Evolutionary conservation across 345 rosid genomes (phyloP).

Genomic region (Eucalyptus fibrosa): DNA sequence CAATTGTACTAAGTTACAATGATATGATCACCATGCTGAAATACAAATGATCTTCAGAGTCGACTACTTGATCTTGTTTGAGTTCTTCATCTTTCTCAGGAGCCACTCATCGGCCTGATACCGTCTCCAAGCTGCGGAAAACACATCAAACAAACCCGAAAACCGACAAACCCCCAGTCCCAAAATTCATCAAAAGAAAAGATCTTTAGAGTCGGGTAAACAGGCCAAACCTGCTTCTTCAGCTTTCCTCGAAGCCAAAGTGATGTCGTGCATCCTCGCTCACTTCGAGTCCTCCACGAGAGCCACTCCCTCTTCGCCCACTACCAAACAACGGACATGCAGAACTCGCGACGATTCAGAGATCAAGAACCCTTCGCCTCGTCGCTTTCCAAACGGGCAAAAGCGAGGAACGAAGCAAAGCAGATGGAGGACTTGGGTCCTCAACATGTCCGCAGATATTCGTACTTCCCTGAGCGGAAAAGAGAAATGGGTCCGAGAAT

Average conservation of each 20-base stretch:
- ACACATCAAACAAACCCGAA: neutral
- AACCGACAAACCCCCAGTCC: neutral
- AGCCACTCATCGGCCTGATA: slow-evolving; percentile 74
- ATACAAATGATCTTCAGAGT: too few species aligned
- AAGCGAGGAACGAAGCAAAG: neutral
- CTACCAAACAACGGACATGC: neutral
- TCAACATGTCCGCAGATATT: neutral
- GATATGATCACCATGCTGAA: too few species aligned
- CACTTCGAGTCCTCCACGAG: slow-evolving; percentile 31
- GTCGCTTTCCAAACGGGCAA: neutral
- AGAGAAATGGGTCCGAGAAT: neutral
- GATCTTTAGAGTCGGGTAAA: neutral
- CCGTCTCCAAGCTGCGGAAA: slow-evolving; percentile 58
- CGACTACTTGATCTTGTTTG: too few species aligned
- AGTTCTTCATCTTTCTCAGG: too few species aligned
- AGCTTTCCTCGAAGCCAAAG: slow-evolving; percentile 80
- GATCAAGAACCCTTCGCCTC: neutral
- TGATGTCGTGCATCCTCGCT: slow-evolving; percentile 42
- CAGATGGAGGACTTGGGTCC: neutral
- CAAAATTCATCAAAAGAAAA: neutral
- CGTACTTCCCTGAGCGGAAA: neutral
- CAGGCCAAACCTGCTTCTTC: slow-evolving; percentile 67
- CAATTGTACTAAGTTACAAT: too few species aligned
- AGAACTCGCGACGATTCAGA: neutral
- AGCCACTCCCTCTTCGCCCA: neutral